A percentile compares a stretch with the other conserved stretches of the same genome.
Conservation (phyloP, 257 asterid genomes). For the Ophiorrhiza pumila region DNA sequence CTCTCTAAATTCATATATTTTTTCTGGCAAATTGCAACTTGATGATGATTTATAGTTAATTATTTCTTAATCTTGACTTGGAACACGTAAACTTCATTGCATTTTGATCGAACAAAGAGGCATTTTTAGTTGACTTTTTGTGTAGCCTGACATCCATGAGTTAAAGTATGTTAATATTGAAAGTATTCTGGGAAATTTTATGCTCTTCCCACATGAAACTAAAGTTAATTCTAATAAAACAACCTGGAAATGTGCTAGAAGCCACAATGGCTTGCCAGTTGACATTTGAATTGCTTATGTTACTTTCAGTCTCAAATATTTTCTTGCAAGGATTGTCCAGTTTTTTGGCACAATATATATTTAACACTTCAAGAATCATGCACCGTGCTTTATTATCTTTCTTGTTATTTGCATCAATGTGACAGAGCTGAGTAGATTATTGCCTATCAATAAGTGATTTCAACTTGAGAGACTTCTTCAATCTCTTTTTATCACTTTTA, state of each 20-base stretch:
- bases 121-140: neutral
- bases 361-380: too few species aligned
- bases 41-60: neutral
- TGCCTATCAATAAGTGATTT: too few species aligned
- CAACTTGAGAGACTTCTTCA: too few species aligned
- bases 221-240: neutral
- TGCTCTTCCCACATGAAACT: neutral
- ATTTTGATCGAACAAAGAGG: neutral
- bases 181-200: neutral
- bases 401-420: too few species aligned
- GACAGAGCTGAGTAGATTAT: too few species aligned
- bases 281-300: too few species aligned
- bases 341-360: too few species aligned
- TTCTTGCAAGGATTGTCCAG: too few species aligned
- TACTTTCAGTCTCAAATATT: too few species aligned
- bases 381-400: neutral
- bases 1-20: neutral
- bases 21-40: slow-evolving; percentile 5
- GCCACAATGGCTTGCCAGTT: too few species aligned
- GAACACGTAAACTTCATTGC: slow-evolving; percentile 1
- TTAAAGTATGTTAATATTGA: neutral
- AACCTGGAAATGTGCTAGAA: too few species aligned
- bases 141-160: neutral
- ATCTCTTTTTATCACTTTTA: too few species aligned
- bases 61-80: slow-evolving; percentile 4